Percentiles rank a stretch among this genome's conserved stretches.
These are phyloP conservation scores for Neonectria hederae DNA, from an alignment of 2,329 filamentous ascomycete species.

Conservation along the genomic window DNA sequence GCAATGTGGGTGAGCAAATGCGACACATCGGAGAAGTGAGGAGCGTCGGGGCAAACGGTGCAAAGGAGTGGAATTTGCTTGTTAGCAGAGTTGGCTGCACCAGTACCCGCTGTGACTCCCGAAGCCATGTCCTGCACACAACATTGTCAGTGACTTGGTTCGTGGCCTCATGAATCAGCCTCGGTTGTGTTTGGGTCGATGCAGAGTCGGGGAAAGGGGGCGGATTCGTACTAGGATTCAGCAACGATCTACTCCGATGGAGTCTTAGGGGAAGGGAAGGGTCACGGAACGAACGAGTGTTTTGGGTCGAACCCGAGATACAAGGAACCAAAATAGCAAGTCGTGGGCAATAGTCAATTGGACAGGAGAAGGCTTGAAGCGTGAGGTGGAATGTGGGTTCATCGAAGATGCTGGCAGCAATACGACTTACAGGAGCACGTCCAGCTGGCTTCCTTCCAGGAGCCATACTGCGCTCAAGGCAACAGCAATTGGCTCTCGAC, in stretches of 20 bases:
- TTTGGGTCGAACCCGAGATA: conserved; percentile 27
- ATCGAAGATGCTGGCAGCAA: neutral
- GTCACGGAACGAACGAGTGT: conserved; percentile 36
- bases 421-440: conserved; percentile 29
- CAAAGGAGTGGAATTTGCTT: conserved; percentile 75
- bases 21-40: conserved; percentile 87
- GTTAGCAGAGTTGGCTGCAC: conserved; percentile 35
- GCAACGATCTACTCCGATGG: conserved; percentile 2
- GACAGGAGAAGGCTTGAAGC: conserved; percentile 33
- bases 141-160: conserved; percentile 31
- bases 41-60: conserved; percentile 82
- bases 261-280: conserved; percentile 39
- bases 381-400: conserved; percentile 20
- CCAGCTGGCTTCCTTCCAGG: conserved; percentile 34
- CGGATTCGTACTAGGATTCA: conserved; percentile 11
- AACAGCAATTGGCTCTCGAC: conserved; percentile 2
- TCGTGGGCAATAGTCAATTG: conserved; percentile 25
- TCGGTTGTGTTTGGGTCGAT: neutral
- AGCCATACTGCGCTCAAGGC: conserved; percentile 25
- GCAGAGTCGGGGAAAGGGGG: conserved; percentile 1
- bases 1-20: conserved; percentile 92
- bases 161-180: neutral
- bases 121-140: conserved; percentile 52
- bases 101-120: conserved; percentile 32
- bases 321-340: conserved; percentile 41